These are phyloP conservation scores for Lachancea thermotolerans DNA, from an alignment of 805 yeast genomes.

Conservation along the genomic window DNA sequence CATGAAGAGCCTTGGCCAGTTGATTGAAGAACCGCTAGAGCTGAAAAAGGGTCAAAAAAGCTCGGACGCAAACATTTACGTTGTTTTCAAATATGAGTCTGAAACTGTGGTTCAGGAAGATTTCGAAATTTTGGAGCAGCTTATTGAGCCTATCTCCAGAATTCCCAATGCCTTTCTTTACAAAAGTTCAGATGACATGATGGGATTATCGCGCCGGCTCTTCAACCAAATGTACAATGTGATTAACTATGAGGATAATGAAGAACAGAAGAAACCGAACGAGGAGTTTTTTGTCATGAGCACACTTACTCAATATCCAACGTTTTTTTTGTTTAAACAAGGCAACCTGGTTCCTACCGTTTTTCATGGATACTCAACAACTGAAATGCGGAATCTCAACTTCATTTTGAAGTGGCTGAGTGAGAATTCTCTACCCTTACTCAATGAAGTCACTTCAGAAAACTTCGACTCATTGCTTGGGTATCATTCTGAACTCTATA, in stretches of 20 bases:
- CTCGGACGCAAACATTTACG: constrained; percentile 31
- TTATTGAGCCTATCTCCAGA: constrained; percentile 54
- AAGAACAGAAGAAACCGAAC: constrained; percentile 34
- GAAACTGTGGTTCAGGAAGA: constrained; percentile 49
- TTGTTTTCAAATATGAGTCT: constrained; percentile 48
- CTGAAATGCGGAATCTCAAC: constrained; percentile 49
- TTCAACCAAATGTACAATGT: constrained; percentile 34
- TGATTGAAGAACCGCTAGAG: constrained; percentile 16
- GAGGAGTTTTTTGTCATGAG: constrained; percentile 44
- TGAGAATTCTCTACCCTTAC: constrained; percentile 43
- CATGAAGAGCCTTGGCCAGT: constrained; percentile 8
- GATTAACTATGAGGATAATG: constrained; percentile 38
- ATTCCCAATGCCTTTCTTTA: constrained; percentile 51
- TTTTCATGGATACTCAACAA: constrained; percentile 56
- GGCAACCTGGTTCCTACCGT: constrained; percentile 45
- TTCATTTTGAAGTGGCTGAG: constrained; percentile 45
- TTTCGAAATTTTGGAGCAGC: constrained; percentile 49
- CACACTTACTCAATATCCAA: constrained; percentile 54
- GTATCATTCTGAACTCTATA: constrained; percentile 14
- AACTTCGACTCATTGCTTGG: constrained; percentile 17
- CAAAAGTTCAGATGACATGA: constrained; percentile 43
- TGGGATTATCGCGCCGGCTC: constrained; percentile 36
- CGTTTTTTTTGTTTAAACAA: constrained; percentile 54
- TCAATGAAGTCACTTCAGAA: constrained; percentile 44
- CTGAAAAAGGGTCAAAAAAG: constrained; percentile 6